Percentiles rank a stretch among this genome's conserved stretches.
Evolutionary conservation across 73 alveolate genomes (phyloP).

Genomic region (Paramecium sonneborni): DNA sequence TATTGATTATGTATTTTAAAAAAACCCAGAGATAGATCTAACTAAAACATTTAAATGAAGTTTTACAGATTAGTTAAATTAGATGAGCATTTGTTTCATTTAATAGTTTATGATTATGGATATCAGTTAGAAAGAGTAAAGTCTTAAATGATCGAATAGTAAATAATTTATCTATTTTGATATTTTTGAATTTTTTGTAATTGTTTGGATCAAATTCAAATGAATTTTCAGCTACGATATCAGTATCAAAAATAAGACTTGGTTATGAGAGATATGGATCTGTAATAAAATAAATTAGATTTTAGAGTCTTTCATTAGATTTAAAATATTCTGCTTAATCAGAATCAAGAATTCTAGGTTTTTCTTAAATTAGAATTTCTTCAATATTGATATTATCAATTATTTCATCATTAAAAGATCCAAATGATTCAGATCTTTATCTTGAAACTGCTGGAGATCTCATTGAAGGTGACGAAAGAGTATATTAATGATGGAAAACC

Average conservation of each 20-base stretch:
- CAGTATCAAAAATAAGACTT: constrained; percentile 27
- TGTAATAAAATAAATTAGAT: background rate
- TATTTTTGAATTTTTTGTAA: background rate
- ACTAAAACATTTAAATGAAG: background rate
- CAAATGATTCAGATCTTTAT: constrained; percentile 9
- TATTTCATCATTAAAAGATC: background rate
- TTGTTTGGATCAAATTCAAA: background rate
- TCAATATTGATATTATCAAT: background rate
- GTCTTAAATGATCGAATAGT: constrained; percentile 31
- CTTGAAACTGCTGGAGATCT: constrained; percentile 24
- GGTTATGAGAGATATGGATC: constrained; percentile 22
- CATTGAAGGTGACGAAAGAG: background rate
- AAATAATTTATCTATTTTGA: constrained; percentile 21
- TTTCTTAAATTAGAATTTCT: constrained; percentile 25
- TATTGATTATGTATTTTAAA: background rate
- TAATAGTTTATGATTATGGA: constrained; percentile 11
- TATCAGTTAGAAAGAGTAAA: constrained; percentile 16
- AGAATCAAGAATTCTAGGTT: background rate
- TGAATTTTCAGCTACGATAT: background rate
- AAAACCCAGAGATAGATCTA: constrained; percentile 23
- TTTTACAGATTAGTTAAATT: background rate
- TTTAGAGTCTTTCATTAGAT: background rate
- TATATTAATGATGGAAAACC: background rate
- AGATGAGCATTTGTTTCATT: background rate
- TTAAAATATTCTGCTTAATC: constrained; percentile 37